Percentiles rank a stretch among this genome's conserved stretches.
Conservation (phyloP, 768 basidiomycete species). For the Paxillus rubicundulus region DNA sequence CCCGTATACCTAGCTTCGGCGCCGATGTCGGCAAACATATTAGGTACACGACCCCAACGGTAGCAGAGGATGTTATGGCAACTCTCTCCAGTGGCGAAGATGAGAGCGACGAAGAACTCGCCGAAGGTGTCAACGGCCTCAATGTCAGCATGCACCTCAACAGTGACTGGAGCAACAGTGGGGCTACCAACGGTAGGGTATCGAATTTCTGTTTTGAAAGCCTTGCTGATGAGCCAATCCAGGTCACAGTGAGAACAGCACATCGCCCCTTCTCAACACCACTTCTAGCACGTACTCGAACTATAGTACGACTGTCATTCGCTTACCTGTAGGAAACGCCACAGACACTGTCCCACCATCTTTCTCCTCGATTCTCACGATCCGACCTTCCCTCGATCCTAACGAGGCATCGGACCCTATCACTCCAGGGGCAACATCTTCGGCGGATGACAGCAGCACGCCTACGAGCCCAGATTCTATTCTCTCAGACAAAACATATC, state of each 20-base stretch:
- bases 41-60: conserved; percentile 32
- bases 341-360: conserved; percentile 46
- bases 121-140: conserved; percentile 55
- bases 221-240: conserved; percentile 13
- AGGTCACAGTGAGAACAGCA: conserved; percentile 43
- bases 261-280: conserved; percentile 53
- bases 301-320: conserved; percentile 71
- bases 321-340: conserved; percentile 42
- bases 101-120: conserved; percentile 63
- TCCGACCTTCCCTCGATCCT: conserved; percentile 54
- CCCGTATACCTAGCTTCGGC: conserved; percentile 88
- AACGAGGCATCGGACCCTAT: conserved; percentile 42
- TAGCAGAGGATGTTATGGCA: conserved; percentile 35
- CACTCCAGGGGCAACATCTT: conserved; percentile 35
- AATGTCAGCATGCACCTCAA: conserved; percentile 47
- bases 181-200: conserved; percentile 34
- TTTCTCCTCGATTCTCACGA: conserved; percentile 72
- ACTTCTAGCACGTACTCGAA: conserved; percentile 47
- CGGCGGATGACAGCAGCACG: conserved; percentile 32
- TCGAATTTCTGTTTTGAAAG: conserved; percentile 4
- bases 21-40: conserved; percentile 65
- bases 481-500: conserved; percentile 58
- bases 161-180: conserved; percentile 41
- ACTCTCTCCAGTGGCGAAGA: conserved; percentile 46
- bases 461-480: conserved; percentile 45